phyloP scores from a whole-genome alignment of 805 yeast genomes.

The Lipomyces yamadae region DNA sequence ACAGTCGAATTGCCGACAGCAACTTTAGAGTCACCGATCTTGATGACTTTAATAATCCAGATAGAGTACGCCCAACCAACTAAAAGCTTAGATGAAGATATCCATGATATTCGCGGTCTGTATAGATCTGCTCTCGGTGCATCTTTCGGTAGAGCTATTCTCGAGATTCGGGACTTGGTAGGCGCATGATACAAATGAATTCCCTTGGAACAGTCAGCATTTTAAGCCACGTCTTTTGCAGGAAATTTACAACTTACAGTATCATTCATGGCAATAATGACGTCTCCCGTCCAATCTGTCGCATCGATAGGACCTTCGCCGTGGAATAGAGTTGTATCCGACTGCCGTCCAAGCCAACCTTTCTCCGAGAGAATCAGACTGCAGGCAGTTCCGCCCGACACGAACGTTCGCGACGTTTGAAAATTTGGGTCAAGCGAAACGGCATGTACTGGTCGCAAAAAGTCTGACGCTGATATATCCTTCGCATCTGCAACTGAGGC shows the following conservation, averaged over 20 bases:
- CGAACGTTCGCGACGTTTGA: slow-evolving; percentile 62
- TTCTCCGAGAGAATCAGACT: slow-evolving; percentile 72
- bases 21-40: slow-evolving; percentile 21
- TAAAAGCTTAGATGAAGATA: slow-evolving; percentile 67
- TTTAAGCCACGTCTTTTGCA: neutral
- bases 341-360: slow-evolving; percentile 86
- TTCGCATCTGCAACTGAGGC: slow-evolving; percentile 67
- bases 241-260: slow-evolving; percentile 57
- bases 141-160: slow-evolving; percentile 61
- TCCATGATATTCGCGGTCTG: slow-evolving; percentile 75
- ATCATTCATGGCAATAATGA: slow-evolving; percentile 84
- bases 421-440: slow-evolving; percentile 81
- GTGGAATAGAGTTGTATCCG: slow-evolving; percentile 66
- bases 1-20: slow-evolving; percentile 7
- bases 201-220: slow-evolving; percentile 19
- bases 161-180: slow-evolving; percentile 55
- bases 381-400: slow-evolving; percentile 91
- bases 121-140: slow-evolving; percentile 73
- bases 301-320: slow-evolving; percentile 74
- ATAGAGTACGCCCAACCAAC: slow-evolving; percentile 84
- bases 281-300: slow-evolving; percentile 63
- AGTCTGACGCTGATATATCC: slow-evolving; percentile 76
- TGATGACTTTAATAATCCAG: slow-evolving; percentile 61
- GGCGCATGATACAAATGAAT: slow-evolving; percentile 59
- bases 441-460: slow-evolving; percentile 85